phyloP scores from a whole-genome alignment of 306 rosid species.

The Prunus armeniaca region DNA sequence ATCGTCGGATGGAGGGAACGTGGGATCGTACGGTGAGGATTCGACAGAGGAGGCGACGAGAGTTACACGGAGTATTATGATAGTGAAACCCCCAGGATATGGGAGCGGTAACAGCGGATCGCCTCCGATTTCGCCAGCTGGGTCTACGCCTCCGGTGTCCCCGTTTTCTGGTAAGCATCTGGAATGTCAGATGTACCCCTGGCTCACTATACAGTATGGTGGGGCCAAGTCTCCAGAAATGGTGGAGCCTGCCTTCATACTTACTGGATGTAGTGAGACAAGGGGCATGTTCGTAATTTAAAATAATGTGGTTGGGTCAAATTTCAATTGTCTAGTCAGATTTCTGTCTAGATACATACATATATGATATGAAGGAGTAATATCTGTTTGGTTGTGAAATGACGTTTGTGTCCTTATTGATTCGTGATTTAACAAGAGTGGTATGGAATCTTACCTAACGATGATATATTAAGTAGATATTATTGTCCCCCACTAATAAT shows the following conservation, averaged over 20 bases:
- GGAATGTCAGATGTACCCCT: slow-evolving; percentile 9
- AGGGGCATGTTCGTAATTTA: neutral
- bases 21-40: slow-evolving; percentile 49
- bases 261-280: neutral
- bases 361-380: no score
- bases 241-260: neutral
- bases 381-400: slow-evolving; percentile 13
- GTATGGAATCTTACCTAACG: neutral
- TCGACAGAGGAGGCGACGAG: slow-evolving; percentile 38
- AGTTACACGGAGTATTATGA: slow-evolving; percentile 85
- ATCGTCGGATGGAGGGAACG: slow-evolving; percentile 39
- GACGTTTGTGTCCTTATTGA: neutral
- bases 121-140: slow-evolving; percentile 75
- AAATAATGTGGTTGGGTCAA: no score
- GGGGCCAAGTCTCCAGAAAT: neutral
- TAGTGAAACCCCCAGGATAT: slow-evolving; percentile 70
- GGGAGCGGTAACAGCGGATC: slow-evolving; percentile 60
- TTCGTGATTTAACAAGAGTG: neutral
- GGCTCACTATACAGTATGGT: fast-evolving
- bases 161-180: slow-evolving; percentile 68
- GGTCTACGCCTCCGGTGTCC: slow-evolving; percentile 71
- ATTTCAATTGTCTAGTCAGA: neutral
- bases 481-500: neutral
- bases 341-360: neutral
- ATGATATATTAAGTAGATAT: no score